Evolutionary conservation across 345 rosid species (phyloP), one percentile per base, ranked within the genome.

Genomic region (Hirschfeldia incana): DNA sequence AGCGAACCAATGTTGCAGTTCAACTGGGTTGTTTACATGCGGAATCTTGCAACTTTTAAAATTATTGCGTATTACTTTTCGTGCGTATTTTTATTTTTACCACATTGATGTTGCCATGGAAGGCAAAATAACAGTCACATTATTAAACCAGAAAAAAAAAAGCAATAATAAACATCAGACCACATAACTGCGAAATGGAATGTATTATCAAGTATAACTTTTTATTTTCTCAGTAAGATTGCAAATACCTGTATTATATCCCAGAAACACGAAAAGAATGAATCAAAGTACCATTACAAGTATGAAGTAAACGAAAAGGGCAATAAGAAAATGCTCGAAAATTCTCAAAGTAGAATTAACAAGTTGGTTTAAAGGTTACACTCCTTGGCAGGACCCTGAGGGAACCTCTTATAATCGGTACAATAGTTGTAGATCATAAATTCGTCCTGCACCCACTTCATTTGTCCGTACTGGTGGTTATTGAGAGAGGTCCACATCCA

Each of bases 371-470:
- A 37, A 72, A 79, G 78, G 11, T 0, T 30, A 51, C 89, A 86
- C 55, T 84, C 89, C 32, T 59, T 60, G 28, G 89, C 76, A 2
- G 66, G 83, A 44, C 86, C 86, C 0, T 39, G 81, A 30, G 87
- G 83, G 73, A 84, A 86, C 75, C 89, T 79, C 67, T 83, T 78
- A 39, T 2, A 55, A 70, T 86, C 87, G 1, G 78, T 34, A 76
- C 94, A 90, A 65, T 90, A 90, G 57, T 88, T 82, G 80, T 90
- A 88, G 42, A 90, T 78, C 92, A 84, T 88, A 73, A 42, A 85
- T 16, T 87, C 75, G 1, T 74, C 53, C 44, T 80, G 92, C 29
- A 85, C 89, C 94, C 94, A 90, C 8, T 74, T 69, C 13, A 90
- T 75, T 13, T 74, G 77, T 27, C 85, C 80, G 21, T 72, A 61